phyloP scores from a whole-genome alignment of 2,329 filamentous ascomycete genomes.

The Pseudogymnoascus sp. region DNA sequence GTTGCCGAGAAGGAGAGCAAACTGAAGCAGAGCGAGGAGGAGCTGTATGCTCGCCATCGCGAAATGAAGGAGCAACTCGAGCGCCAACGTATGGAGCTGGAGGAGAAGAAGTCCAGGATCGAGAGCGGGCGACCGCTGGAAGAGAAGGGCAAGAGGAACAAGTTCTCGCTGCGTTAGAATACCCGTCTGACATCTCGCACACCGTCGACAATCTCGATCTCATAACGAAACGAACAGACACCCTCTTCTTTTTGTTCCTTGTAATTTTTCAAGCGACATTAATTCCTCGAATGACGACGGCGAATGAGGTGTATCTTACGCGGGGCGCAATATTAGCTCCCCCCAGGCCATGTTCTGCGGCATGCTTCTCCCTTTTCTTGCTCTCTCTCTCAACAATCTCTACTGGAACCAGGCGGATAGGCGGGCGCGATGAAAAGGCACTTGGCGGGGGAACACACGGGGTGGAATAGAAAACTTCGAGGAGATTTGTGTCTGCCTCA shows the following conservation, averaged over 20 bases:
- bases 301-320: constrained; percentile 1
- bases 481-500: not conserved
- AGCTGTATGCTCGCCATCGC: constrained; percentile 92
- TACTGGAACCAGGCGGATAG: constrained; percentile 7
- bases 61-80: constrained; percentile 99
- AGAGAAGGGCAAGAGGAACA: constrained; percentile 98
- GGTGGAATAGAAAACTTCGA: not conserved
- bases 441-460: not conserved
- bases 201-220: constrained; percentile 2
- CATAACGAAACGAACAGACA: constrained; percentile 8
- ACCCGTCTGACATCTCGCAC: constrained; percentile 3
- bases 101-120: constrained; percentile 95
- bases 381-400: not conserved
- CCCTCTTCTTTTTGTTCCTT: constrained; percentile 9
- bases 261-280: constrained; percentile 10
- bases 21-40: constrained; percentile 97
- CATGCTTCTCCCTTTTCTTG: constrained; percentile 2
- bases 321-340: not conserved
- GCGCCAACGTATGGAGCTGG: constrained; percentile 84
- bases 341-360: constrained; percentile 3
- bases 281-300: constrained; percentile 10
- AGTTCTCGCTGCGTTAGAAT: constrained; percentile 89
- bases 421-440: constrained; percentile 1
- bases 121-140: constrained; percentile 94
- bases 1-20: constrained; percentile 99